A percentile compares a stretch with the other conserved stretches of the same genome.
Conservation (phyloP, 1,284 basidiomycete genomes). For the Vanrija humicola region DNA sequence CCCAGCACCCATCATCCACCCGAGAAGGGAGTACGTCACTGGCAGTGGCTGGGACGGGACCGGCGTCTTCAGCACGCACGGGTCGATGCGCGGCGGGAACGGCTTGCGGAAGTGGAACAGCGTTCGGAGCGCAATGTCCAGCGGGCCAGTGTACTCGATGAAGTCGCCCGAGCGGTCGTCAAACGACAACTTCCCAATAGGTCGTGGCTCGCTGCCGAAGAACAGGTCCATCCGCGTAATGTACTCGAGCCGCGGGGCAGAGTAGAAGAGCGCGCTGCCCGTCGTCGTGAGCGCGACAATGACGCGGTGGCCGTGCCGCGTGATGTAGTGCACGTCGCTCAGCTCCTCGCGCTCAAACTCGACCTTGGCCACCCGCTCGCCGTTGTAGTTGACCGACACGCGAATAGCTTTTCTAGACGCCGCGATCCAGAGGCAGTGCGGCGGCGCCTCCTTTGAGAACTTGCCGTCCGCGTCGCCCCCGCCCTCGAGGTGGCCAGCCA, state of each 20-base stretch:
- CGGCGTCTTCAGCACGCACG: slow-evolving; percentile 30
- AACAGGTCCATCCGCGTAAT: slow-evolving; percentile 42
- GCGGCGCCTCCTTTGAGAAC: slow-evolving; percentile 30
- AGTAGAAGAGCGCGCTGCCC: slow-evolving; percentile 59
- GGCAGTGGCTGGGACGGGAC: slow-evolving; percentile 43
- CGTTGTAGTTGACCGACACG: slow-evolving; percentile 48
- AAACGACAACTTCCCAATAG: slow-evolving; percentile 39
- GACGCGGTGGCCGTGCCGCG: slow-evolving; percentile 57
- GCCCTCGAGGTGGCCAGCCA: slow-evolving; percentile 11
- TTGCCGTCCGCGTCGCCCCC: slow-evolving; percentile 18
- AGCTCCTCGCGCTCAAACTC: slow-evolving; percentile 57
- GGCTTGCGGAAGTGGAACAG: slow-evolving; percentile 50
- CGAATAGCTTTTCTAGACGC: slow-evolving; percentile 41
- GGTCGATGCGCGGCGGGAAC: slow-evolving; percentile 43
- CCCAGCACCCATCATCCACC: slow-evolving; percentile 50
- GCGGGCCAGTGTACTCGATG: slow-evolving; percentile 41
- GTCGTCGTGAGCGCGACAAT: slow-evolving; percentile 62
- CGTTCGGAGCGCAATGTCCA: slow-evolving; percentile 47
- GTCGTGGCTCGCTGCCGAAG: slow-evolving; percentile 30
- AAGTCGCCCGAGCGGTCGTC: slow-evolving; percentile 49
- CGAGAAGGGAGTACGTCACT: slow-evolving; percentile 28
- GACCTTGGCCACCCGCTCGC: slow-evolving; percentile 48
- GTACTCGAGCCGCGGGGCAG: slow-evolving; percentile 57
- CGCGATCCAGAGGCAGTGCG: slow-evolving; percentile 53
- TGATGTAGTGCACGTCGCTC: slow-evolving; percentile 57